These are phyloP conservation scores for Croton laevigatus DNA, from an alignment of 441 rosid genomes.

Conservation along the genomic window DNA sequence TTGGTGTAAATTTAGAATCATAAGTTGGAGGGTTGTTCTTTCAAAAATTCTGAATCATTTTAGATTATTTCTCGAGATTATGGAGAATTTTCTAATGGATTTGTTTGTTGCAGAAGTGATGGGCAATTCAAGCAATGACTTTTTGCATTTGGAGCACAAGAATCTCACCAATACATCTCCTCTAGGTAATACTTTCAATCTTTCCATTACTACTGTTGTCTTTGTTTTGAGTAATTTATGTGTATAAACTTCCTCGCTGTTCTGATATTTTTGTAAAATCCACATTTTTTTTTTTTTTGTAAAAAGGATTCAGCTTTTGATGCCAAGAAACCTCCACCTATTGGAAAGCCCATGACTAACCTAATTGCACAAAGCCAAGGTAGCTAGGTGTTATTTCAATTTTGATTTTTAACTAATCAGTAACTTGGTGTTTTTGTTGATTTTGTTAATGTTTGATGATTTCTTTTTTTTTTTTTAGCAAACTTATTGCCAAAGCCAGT, in stretches of 20 bases:
- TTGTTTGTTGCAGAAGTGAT: slow-evolving; percentile 16
- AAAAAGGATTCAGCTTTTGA: slow-evolving; percentile 19
- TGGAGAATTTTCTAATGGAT: background rate
- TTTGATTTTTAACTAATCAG: background rate
- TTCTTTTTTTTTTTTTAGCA: too few species aligned
- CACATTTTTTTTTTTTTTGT: slow-evolving; percentile 32
- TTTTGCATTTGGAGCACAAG: slow-evolving; percentile 49
- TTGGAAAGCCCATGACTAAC: slow-evolving; percentile 32
- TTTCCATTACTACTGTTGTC: background rate
- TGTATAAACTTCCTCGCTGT: background rate
- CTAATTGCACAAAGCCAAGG: slow-evolving; percentile 55
- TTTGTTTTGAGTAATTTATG: background rate
- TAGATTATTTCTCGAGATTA: too few species aligned
- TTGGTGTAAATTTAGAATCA: too few species aligned
- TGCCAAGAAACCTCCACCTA: slow-evolving; percentile 20
- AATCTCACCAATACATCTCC: slow-evolving; percentile 31
- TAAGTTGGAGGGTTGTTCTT: too few species aligned
- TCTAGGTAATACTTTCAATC: slow-evolving; percentile 25
- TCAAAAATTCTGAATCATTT: too few species aligned
- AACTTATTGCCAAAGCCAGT: too few species aligned
- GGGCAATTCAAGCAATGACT: slow-evolving; percentile 47
- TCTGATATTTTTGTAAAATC: slow-evolving; percentile 25
- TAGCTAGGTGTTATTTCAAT: slow-evolving; percentile 7
- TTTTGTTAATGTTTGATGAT: too few species aligned
- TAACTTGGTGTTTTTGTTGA: background rate